A percentile compares a stretch with the other conserved stretches of the same genome.
These are phyloP conservation scores for Casaregolazyma suthepensis DNA, from an alignment of 1,139 yeast genomes.

Conservation along the genomic window DNA sequence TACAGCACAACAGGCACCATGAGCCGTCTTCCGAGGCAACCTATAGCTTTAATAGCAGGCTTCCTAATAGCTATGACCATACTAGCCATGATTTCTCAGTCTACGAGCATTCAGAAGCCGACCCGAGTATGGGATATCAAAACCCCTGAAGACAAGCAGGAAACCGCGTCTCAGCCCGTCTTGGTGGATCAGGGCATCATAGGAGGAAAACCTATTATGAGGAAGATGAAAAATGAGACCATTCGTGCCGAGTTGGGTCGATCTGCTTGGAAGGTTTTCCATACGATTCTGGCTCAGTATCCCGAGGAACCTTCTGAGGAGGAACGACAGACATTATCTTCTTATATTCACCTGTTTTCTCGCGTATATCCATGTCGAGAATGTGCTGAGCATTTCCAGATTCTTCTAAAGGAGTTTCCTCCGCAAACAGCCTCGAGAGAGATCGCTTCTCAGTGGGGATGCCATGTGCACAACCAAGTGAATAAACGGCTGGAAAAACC, in stretches of 20 bases:
- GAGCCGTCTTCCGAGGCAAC: not conserved
- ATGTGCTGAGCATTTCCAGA: slow-evolving; percentile 86
- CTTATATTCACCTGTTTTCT: slow-evolving; percentile 36
- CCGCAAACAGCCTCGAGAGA: slow-evolving; percentile 77
- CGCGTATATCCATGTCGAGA: slow-evolving; percentile 47
- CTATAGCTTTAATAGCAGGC: not conserved
- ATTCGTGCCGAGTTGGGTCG: slow-evolving; percentile 69
- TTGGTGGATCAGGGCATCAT: slow-evolving; percentile 13
- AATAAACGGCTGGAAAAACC: slow-evolving; percentile 66
- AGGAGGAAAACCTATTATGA: slow-evolving; percentile 61
- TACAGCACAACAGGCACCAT: not conserved
- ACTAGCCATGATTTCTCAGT: not conserved
- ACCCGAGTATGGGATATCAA: slow-evolving; percentile 19
- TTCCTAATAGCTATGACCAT: not conserved
- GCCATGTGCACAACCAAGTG: slow-evolving; percentile 85
- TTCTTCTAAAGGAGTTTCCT: slow-evolving; percentile 62
- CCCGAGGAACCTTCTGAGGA: slow-evolving; percentile 70
- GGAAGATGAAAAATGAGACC: slow-evolving; percentile 68
- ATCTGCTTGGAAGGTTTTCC: slow-evolving; percentile 87
- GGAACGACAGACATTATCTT: slow-evolving; percentile 59
- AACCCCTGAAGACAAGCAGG: slow-evolving; percentile 9
- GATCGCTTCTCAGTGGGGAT: slow-evolving; percentile 93
- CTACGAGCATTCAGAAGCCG: not conserved
- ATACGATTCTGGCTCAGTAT: slow-evolving; percentile 84
- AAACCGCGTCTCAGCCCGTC: not conserved